These are phyloP conservation scores for Ustilago hordei DNA, from an alignment of 1,284 basidiomycete genomes.

Conservation along the genomic window DNA sequence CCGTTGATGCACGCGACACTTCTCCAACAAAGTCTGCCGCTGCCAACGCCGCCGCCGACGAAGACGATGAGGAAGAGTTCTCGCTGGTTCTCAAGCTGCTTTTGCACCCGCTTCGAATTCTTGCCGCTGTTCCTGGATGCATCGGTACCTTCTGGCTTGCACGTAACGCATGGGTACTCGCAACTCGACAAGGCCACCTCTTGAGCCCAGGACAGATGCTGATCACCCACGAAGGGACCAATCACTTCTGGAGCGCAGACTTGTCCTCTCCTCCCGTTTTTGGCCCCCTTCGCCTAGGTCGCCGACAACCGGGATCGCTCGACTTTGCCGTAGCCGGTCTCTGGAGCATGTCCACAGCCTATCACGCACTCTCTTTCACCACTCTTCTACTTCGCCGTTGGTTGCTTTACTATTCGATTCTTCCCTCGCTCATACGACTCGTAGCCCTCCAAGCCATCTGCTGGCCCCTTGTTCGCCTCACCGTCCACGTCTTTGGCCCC, in stretches of 20 bases:
- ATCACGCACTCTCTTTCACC: constrained; percentile 82
- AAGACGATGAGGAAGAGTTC: constrained; percentile 47
- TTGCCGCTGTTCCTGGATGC: constrained; percentile 65
- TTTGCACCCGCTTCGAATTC: constrained; percentile 61
- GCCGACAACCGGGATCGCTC: constrained; percentile 44
- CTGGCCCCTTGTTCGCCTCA: constrained; percentile 86
- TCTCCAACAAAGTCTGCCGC: background rate
- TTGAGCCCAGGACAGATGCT: constrained; percentile 34
- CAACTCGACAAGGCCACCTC: constrained; percentile 28
- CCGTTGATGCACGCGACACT: background rate
- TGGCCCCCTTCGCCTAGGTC: constrained; percentile 20
- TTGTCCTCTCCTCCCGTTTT: constrained; percentile 4
- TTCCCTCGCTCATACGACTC: constrained; percentile 83
- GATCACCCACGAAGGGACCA: constrained; percentile 29
- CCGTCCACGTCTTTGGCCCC: constrained; percentile 77
- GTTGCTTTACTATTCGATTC: constrained; percentile 82
- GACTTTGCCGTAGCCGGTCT: constrained; percentile 59
- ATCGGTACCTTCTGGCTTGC: constrained; percentile 65
- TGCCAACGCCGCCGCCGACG: background rate
- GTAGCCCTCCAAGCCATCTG: constrained; percentile 84
- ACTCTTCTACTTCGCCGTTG: constrained; percentile 83
- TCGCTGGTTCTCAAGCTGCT: constrained; percentile 55
- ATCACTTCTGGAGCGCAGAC: constrained; percentile 19
- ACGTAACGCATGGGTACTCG: constrained; percentile 45
- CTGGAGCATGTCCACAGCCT: constrained; percentile 77